phyloP scores from a whole-genome alignment of 768 basidiomycete species.

The Phlebiopsis flavidoalba region DNA sequence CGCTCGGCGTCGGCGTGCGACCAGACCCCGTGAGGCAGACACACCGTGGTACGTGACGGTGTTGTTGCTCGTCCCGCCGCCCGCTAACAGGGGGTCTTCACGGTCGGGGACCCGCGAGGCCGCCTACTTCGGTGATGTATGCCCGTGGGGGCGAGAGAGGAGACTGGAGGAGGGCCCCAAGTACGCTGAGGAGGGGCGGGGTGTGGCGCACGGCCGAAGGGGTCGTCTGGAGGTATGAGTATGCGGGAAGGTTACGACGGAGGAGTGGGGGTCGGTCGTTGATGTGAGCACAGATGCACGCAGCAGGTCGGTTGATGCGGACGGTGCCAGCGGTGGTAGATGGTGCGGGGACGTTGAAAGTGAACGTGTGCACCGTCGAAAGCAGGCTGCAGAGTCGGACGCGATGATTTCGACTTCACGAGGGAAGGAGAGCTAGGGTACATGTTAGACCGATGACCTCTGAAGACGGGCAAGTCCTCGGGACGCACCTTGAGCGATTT shows the following conservation, averaged over 20 bases:
- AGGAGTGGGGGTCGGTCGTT: conserved; percentile 39
- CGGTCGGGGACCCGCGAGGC: conserved; percentile 18
- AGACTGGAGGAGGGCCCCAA: conserved; percentile 67
- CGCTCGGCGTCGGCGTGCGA: conserved; percentile 90
- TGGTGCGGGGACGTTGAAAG: conserved; percentile 78
- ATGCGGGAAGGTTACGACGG: conserved; percentile 68
- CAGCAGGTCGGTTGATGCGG: conserved; percentile 64
- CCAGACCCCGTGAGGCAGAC: conserved; percentile 95
- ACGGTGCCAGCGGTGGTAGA: conserved; percentile 72
- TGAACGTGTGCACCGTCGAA: conserved; percentile 91
- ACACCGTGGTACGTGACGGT: conserved; percentile 84
- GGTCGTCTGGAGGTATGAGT: conserved; percentile 73
- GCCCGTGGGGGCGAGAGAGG: conserved; percentile 36
- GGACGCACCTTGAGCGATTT: conserved; percentile 78
- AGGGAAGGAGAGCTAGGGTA: conserved; percentile 74
- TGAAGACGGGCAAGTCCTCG: not conserved
- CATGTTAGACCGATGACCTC: not conserved
- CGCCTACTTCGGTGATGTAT: conserved; percentile 14
- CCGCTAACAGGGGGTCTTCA: conserved; percentile 13
- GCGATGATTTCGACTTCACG: conserved; percentile 93
- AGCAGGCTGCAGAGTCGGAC: conserved; percentile 88
- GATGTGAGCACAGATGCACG: conserved; percentile 70
- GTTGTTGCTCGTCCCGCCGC: conserved; percentile 28
- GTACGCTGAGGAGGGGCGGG: conserved; percentile 76
- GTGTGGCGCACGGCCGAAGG: conserved; percentile 56